Evolutionary conservation across 495 filamentous ascomycete genomes (phyloP).

Genomic region (Polyplosphaeria fusca): DNA sequence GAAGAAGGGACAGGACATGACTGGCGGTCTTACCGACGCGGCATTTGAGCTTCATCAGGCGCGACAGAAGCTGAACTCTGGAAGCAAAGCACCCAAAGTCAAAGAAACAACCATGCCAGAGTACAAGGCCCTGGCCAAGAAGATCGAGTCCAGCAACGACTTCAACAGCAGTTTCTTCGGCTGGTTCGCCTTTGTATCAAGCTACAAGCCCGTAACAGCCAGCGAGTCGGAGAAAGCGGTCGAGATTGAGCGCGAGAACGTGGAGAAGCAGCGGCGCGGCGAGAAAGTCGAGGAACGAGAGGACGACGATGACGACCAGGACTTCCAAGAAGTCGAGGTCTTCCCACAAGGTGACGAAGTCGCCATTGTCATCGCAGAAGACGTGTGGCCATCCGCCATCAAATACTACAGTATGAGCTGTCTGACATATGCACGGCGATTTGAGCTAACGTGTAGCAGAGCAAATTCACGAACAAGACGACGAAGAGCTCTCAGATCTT

Average conservation of each 20-base stretch:
- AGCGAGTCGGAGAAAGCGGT: conserved; percentile 62
- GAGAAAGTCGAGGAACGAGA: conserved; percentile 56
- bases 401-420: conserved; percentile 77
- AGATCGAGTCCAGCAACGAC: conserved; percentile 56
- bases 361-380: conserved; percentile 75
- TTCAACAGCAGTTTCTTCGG: conserved; percentile 75
- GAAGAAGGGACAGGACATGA: conserved; percentile 82
- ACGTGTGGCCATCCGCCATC: conserved; percentile 81
- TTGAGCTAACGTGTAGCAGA: conserved; percentile 40
- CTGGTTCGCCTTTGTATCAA: conserved; percentile 71
- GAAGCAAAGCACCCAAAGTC: conserved; percentile 11
- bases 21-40: conserved; percentile 70
- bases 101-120: conserved; percentile 43
- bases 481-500: conserved; percentile 49
- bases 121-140: conserved; percentile 51
- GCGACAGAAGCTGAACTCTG: conserved; percentile 50
- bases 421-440: not conserved
- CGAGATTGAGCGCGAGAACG: conserved; percentile 57
- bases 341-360: conserved; percentile 78
- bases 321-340: conserved; percentile 63
- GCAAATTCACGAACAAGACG: conserved; percentile 60
- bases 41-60: conserved; percentile 66
- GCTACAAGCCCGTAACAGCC: conserved; percentile 59
- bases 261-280: conserved; percentile 53
- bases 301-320: conserved; percentile 53